A percentile compares a stretch with the other conserved stretches of the same genome.
phyloP scores from a whole-genome alignment of 345 rosid genomes.

The Chamaenerion angustifolium region DNA sequence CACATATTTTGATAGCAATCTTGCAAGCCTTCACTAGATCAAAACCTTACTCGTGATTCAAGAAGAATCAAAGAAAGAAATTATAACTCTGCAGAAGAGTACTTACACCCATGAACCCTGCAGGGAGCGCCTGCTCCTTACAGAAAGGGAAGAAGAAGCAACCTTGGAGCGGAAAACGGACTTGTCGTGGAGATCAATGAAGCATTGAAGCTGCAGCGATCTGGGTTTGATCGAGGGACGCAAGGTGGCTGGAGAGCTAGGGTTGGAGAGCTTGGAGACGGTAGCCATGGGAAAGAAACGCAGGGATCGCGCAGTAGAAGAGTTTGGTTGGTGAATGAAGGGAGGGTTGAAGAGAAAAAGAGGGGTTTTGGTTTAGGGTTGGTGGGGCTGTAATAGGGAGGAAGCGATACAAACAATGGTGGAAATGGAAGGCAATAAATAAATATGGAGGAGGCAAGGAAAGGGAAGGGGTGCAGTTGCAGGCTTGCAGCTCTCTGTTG shows the following conservation, averaged over 20 bases:
- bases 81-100: background rate
- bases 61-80: background rate
- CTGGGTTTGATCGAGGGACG: constrained; percentile 27
- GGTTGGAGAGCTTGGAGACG: constrained; percentile 56
- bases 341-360: no score
- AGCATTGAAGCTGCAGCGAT: constrained; percentile 23
- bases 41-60: no score
- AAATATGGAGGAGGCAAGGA: background rate
- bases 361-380: constrained; percentile 7
- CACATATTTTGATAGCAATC: background rate
- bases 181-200: constrained; percentile 18
- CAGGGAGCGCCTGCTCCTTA: constrained; percentile 16
- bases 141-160: constrained; percentile 36
- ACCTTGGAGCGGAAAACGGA: constrained; percentile 22
- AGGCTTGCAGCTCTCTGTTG: constrained; percentile 5
- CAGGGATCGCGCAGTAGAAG: background rate
- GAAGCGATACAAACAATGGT: constrained; percentile 9
- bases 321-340: no score
- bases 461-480: background rate
- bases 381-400: background rate
- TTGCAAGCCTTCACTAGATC: no score
- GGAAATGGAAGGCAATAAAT: no score
- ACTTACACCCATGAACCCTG: constrained; percentile 46
- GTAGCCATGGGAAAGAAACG: constrained; percentile 39
- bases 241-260: constrained; percentile 16